Base-by-base conservation (phyloP, 1,139 yeast genomes). In the Wickerhamomyces sp. region DNA sequence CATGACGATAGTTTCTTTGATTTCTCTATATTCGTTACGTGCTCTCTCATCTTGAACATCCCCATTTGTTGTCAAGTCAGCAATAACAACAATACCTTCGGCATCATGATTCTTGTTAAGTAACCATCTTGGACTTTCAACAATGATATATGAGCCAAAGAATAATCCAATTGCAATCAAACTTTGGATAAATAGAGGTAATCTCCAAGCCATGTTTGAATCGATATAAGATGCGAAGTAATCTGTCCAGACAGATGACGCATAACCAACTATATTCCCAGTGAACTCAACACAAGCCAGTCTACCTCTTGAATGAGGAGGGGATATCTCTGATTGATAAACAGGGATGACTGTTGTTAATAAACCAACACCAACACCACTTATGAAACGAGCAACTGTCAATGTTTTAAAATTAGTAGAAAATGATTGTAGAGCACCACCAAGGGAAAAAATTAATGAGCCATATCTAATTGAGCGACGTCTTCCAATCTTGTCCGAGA, bases 271-370 rank as follows among this genome's bases (percentile, higher is more conserved):
- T 50, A 90, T 84, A 62, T 90, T 90, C 5, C 96, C 96, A 0
- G 97, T 87, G 65, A 90, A 91, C 66, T 91, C 96, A 40, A 90
- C 81, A 60, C 96, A 89, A 0, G 96, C 96, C 47, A 88, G 76
- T 58, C 84, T 79, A 1, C 98, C 98, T 50, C 98, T 74, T 55
- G 84, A 87, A 52, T 85, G 84, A 1, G 96, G 90, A 14, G 95
- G 95, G 36, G 94, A 82, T 49, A 91, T 88, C 63, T 91, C 98
- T 7, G 89, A 79, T 67, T 90, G 96, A 64, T 89, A 91, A 42
- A 93, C 88, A 0, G 98, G 97, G n/a, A 93, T 94, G 44, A 90
- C 88, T 7, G 96, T 88, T n/a, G 95, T 84, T 46, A 91, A 72
- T 59, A 88, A 75, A 11, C 97, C 98, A 40, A 91, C 91, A 14